These are phyloP conservation scores for Cytospora chrysosperma DNA, from an alignment of 2,329 filamentous ascomycete species.

Conservation along the genomic window DNA sequence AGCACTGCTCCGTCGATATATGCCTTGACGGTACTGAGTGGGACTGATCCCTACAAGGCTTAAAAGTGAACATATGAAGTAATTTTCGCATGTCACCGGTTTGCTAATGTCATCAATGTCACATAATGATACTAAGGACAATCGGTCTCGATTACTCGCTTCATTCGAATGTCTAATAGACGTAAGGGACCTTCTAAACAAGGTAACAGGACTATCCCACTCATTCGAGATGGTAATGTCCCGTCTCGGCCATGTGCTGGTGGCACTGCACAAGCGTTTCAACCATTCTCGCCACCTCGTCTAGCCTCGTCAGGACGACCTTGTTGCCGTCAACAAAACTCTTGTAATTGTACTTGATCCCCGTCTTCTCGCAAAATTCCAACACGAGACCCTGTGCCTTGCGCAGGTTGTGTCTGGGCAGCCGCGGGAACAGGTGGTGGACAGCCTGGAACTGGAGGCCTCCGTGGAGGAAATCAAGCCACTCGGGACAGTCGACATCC, in stretches of 20 bases:
- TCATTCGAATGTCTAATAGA: not conserved
- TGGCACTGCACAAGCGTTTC: slow-evolving; percentile 58
- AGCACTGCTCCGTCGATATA: too few species aligned
- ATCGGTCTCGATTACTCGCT: not conserved
- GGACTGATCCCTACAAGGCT: too few species aligned
- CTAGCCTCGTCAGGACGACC: slow-evolving; percentile 43
- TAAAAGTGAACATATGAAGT: too few species aligned
- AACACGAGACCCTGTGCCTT: slow-evolving; percentile 57
- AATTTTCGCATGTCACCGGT: too few species aligned
- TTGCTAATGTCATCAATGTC: not conserved
- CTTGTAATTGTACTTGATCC: slow-evolving; percentile 18
- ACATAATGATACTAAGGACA: not conserved
- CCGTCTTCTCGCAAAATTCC: slow-evolving; percentile 50
- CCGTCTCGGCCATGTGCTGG: slow-evolving; percentile 48
- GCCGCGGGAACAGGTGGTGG: slow-evolving; percentile 67
- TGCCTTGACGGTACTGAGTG: too few species aligned
- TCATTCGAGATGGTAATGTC: slow-evolving; percentile 24
- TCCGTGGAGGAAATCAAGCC: slow-evolving; percentile 71
- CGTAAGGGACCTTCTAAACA: not conserved
- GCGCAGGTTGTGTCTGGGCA: slow-evolving; percentile 68
- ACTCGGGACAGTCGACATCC: slow-evolving; percentile 70
- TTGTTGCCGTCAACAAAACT: slow-evolving; percentile 24
- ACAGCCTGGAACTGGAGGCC: slow-evolving; percentile 72
- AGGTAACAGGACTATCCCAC: too few species aligned
- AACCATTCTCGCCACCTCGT: slow-evolving; percentile 61